Conservation (phyloP, 768 basidiomycete species). For the Punctularia strigosozonata region DNA sequence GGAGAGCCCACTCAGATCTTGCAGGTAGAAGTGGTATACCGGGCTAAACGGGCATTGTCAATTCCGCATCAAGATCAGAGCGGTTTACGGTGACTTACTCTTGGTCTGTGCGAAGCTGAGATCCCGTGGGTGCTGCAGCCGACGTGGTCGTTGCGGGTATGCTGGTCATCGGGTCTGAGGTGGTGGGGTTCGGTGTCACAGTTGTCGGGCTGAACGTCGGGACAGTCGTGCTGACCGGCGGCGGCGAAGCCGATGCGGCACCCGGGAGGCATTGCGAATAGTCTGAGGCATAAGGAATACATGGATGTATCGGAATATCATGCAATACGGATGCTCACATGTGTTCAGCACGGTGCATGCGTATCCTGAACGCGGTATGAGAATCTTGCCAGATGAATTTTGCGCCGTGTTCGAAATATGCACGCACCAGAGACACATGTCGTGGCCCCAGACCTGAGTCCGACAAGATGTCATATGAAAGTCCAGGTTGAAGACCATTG, state of each 20-base stretch:
- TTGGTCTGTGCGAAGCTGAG: conserved; percentile 40
- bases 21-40: conserved; percentile 46
- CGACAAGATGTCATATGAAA: background rate
- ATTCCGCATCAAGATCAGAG: too few relatives aligned
- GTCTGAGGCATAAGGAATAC: conserved; percentile 17
- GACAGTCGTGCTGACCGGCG: too few relatives aligned
- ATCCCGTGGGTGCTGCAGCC: conserved; percentile 19
- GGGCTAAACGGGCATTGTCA: too few relatives aligned
- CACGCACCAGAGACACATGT: conserved; percentile 31
- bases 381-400: too few relatives aligned
- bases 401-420: too few relatives aligned
- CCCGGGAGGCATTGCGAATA: conserved; percentile 45
- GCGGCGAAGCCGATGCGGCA: too few relatives aligned
- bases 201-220: too few relatives aligned
- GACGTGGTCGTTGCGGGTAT: conserved; percentile 16
- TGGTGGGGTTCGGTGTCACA: conserved; percentile 5
- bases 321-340: conserved; percentile 21
- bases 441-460: conserved; percentile 27
- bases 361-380: too few relatives aligned
- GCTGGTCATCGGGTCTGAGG: conserved; percentile 5
- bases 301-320: background rate
- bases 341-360: conserved; percentile 28
- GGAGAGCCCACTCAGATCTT: conserved; percentile 27
- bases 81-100: too few relatives aligned
- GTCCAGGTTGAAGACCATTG: conserved; percentile 7